phyloP scores from a whole-genome alignment of 1,284 basidiomycete species.

The Boletus sp. region DNA sequence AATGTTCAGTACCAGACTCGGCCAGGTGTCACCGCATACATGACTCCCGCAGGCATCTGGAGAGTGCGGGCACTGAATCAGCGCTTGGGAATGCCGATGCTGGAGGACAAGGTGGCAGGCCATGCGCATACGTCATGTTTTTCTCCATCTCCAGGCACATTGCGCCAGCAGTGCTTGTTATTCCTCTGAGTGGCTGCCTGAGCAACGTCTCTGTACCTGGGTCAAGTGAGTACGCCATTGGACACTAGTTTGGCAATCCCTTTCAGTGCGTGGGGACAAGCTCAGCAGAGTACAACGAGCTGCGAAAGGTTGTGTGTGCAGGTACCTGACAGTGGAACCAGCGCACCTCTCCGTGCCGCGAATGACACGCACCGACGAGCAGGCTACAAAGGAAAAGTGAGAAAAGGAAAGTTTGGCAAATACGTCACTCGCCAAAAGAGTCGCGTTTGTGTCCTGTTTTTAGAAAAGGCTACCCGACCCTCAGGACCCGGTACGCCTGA shows the following conservation, averaged over 20 bases:
- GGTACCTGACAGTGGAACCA: neutral
- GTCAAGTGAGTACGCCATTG: neutral
- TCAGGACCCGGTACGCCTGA: neutral
- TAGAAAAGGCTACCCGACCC: neutral
- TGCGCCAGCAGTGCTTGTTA: no score
- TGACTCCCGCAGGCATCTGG: no score
- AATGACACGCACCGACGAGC: neutral
- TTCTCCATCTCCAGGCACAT: no score
- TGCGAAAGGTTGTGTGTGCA: neutral
- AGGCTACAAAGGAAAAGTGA: conserved; percentile 7
- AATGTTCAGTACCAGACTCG: no score
- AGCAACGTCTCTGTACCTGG: no score
- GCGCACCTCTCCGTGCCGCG: neutral
- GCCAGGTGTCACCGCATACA: no score
- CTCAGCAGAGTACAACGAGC: no score
- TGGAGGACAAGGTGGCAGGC: no score
- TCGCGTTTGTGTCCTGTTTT: neutral
- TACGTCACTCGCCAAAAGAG: conserved; percentile 11
- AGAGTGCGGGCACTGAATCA: no score
- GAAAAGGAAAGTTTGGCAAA: conserved; percentile 8
- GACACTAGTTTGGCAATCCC: conserved; percentile 4
- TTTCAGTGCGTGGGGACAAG: neutral
- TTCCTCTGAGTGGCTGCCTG: no score
- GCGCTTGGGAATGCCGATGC: no score
- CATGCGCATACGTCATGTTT: no score